Evolutionary conservation across 139 green algal genomes (phyloP), one percentile per base, ranked within the genome.

Genomic region (Zygnema circumcarinatum): DNA sequence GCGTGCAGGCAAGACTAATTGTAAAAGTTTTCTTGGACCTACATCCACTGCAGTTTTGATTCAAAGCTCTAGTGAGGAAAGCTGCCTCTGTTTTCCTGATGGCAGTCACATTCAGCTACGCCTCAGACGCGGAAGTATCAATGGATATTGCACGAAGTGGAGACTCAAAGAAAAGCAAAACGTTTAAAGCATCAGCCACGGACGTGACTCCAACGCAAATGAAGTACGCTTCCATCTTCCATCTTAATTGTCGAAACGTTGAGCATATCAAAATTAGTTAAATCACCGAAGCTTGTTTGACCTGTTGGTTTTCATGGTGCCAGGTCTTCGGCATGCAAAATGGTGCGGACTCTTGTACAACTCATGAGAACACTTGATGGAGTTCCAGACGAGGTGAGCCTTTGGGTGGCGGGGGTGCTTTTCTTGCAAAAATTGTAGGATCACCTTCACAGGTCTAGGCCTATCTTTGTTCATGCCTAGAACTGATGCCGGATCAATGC

Each of bases 301-400:
- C n/a, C n/a, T n/a, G n/a, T n/a, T n/a, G n/a, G n/a, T n/a, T n/a
- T n/a, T n/a, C n/a, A n/a, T 78, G 35, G 7, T 7, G 11, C 31
- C 84, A 89, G 84, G 32, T 87, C 52, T 38, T 39, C 84, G 32
- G 84, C 84, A 33, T 89, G 84, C 84, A 89, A 89, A 31, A 74
- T 89, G 78, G 84, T 89, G 39, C 79, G 84, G 7, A 89, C 84
- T 21, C 84, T 89, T 39, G 84, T 89, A 47, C 84, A 89, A 72
- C 74, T 89, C 25, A 89, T 89, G 84, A 52, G 76, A 22, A 89
- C 84, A 29, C 54, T 89, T 47, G 84, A 89, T 69, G 75, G 36
- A 22, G 84, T 89, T 3, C 84, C 84, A 67, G 81, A 87, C n/a
- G 79, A 89, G 84, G 84, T 89, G 7, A 87, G 40, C n/a, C 25